Evolutionary conservation across 257 asterid species (phyloP).

Genomic region (Rehmannia glutinosa): DNA sequence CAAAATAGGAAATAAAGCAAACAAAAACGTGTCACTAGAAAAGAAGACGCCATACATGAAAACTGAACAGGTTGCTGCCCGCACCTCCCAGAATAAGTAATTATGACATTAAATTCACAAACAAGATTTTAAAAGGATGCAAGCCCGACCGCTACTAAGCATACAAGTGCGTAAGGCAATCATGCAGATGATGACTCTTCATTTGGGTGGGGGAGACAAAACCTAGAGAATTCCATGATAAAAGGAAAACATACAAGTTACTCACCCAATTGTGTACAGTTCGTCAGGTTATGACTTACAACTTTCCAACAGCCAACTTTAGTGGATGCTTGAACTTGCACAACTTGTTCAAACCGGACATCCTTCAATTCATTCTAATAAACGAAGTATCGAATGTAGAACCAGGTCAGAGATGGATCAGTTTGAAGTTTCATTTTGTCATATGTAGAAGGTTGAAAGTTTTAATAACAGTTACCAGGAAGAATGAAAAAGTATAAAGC

Average conservation of each 20-base stretch:
- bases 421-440: background rate
- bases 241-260: background rate
- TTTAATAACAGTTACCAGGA: slow-evolving; percentile 42
- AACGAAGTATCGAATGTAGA: slow-evolving; percentile 5
- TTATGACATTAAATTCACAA: background rate
- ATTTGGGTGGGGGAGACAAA: background rate
- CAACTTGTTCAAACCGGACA: slow-evolving; percentile 24
- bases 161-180: no score
- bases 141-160: no score
- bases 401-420: slow-evolving; percentile 14
- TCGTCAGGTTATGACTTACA: slow-evolving; percentile 19
- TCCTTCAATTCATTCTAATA: slow-evolving; percentile 28
- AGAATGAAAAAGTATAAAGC: slow-evolving; percentile 40
- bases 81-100: no score
- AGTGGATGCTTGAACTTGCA: slow-evolving; percentile 40
- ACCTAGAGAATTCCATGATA: background rate
- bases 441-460: background rate
- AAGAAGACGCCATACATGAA: background rate
- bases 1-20: no score
- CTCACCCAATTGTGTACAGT: slow-evolving; percentile 35
- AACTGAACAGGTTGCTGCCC: background rate
- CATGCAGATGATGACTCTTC: background rate
- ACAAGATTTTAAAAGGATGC: no score
- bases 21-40: background rate
- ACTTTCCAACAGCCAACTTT: slow-evolving; percentile 42